phyloP scores from a whole-genome alignment of 768 basidiomycete genomes.

The Suillus subluteus region DNA sequence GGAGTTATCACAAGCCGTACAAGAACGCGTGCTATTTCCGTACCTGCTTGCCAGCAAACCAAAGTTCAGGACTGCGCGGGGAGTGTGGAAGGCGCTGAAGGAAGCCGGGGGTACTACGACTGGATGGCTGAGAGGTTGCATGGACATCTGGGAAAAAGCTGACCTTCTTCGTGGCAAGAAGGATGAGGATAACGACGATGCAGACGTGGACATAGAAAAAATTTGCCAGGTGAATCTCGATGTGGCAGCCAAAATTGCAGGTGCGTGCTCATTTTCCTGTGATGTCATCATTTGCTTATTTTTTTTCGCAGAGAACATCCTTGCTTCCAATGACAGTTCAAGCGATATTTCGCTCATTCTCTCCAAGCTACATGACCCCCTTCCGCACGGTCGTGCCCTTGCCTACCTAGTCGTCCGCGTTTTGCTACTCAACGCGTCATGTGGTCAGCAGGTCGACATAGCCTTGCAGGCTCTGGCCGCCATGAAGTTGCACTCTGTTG shows the following conservation, averaged over 20 bases:
- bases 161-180: conserved; percentile 28
- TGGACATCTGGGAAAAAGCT: conserved; percentile 40
- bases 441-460: conserved; percentile 59
- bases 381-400: conserved; percentile 58
- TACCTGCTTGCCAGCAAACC: conserved; percentile 75
- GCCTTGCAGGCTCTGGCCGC: conserved; percentile 51
- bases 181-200: conserved; percentile 35
- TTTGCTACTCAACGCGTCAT: conserved; percentile 57
- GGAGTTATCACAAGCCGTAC: conserved; percentile 36
- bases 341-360: conserved; percentile 54
- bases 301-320: conserved; percentile 59
- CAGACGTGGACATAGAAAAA: conserved; percentile 40
- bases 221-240: conserved; percentile 57
- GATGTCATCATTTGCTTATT: not conserved
- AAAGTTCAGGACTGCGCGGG: conserved; percentile 62
- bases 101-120: conserved; percentile 34
- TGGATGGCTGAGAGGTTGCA: conserved; percentile 59
- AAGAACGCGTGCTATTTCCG: conserved; percentile 67
- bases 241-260: conserved; percentile 65
- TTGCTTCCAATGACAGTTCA: conserved; percentile 49
- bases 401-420: conserved; percentile 66
- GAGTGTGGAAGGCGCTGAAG: conserved; percentile 75
- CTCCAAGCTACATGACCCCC: conserved; percentile 49
- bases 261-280: conserved; percentile 40
- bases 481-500: conserved; percentile 50